Evolutionary conservation across 305 asterid species (phyloP).

Genomic region (Fraxinus greggii): DNA sequence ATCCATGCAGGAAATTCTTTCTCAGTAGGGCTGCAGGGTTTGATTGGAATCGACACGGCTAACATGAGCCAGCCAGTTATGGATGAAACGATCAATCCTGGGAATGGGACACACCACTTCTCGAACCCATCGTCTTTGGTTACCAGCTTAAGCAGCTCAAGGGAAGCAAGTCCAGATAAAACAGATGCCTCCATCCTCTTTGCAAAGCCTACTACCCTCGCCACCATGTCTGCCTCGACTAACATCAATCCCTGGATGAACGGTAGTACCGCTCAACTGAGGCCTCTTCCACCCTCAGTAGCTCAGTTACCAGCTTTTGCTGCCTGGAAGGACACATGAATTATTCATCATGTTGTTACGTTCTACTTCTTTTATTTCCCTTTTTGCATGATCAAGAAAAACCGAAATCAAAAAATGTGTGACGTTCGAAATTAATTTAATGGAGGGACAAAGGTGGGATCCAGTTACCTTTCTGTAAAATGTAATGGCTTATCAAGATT

Average conservation of each 20-base stretch:
- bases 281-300: slow-evolving; percentile 48
- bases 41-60: slow-evolving; percentile 36
- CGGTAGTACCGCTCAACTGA: slow-evolving; percentile 30
- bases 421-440: slow-evolving; percentile 28
- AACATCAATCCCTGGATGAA: slow-evolving; percentile 45
- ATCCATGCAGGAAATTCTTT: slow-evolving; percentile 30
- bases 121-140: slow-evolving; percentile 64
- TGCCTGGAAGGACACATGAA: slow-evolving; percentile 57
- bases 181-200: slow-evolving; percentile 25
- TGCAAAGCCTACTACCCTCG: slow-evolving; percentile 25
- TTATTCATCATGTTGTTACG: slow-evolving; percentile 8
- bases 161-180: slow-evolving; percentile 72
- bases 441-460: slow-evolving; percentile 33
- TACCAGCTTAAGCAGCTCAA: slow-evolving; percentile 69
- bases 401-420: slow-evolving; percentile 18
- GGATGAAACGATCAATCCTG: slow-evolving; percentile 34
- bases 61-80: slow-evolving; percentile 23
- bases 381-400: slow-evolving; percentile 33
- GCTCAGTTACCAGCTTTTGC: slow-evolving; percentile 71
- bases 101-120: slow-evolving; percentile 37
- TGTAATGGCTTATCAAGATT: slow-evolving; percentile 40
- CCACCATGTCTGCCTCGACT: slow-evolving; percentile 9
- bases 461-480: slow-evolving; percentile 27
- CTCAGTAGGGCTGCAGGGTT: slow-evolving; percentile 42
- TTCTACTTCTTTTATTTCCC: slow-evolving; percentile 17